Evolutionary conservation across 495 filamentous ascomycete species (phyloP), one percentile per base, ranked within the genome.

Genomic region (Neurospora sp.): DNA sequence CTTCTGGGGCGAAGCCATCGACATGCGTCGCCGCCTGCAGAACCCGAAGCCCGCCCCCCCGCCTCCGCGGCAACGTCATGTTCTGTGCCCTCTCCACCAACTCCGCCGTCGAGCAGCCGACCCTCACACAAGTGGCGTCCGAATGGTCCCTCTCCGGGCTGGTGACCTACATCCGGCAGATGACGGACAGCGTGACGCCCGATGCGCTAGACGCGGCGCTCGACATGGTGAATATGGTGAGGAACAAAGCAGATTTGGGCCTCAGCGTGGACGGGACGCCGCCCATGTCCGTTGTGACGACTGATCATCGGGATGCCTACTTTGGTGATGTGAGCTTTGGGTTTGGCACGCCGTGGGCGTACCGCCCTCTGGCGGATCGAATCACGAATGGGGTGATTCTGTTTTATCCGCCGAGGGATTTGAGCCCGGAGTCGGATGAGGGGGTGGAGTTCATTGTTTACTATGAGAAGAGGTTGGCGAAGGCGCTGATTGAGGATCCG

Each of bases 391-490:
- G 79, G 1, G 39, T 80, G 7, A 70, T 76, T 9, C n/a, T 81
- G 15, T 69, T 82, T 24, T 83, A 83, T 48, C 78, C 82, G 19
- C 75, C 76, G 11, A 72, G 77, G 13, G 31, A 62, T 5, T 70
- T 69, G 5, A 69, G 34, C 0, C 71, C 72, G 5, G 77, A 75
- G 9, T 78, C 83, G 66, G 81, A 85, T 70, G 83, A 87, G 69
- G 85, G 85, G 1, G 79, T 74, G 21, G 84, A 85, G 76, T 81
- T 87, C 73, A 75, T 80, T 37, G 79, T 87, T 54, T 69, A 79
- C 0, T 81, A 83, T 66, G 85, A 86, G 76, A 81, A 76, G 71
- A 73, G 78, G 15, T 70, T 83, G 37, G 78, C 77, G 21, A 71
- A 81, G 28, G 70, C 37, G 9, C 72, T 87, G 15, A 74, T 84